These are phyloP conservation scores for Biscutella laevigata DNA, from an alignment of 441 rosid genomes.

Conservation along the genomic window DNA sequence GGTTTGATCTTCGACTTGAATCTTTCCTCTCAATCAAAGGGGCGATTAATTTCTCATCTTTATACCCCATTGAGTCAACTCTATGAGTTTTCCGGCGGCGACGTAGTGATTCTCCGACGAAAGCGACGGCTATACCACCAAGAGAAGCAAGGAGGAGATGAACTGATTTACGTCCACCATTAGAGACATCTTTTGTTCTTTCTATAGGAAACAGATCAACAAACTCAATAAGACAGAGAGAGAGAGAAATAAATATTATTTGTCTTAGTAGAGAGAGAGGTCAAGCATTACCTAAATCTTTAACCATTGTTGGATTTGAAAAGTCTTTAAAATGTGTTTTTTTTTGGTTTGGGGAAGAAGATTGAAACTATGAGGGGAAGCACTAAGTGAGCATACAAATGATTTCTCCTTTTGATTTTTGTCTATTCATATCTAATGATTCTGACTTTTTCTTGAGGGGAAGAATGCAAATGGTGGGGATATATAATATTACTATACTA, in stretches of 20 bases:
- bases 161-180: conserved; percentile 18
- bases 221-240: conserved; percentile 19
- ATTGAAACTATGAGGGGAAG: conserved; percentile 20
- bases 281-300: conserved; percentile 23
- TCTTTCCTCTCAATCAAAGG: conserved; percentile 41
- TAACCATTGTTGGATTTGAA: conserved; percentile 15
- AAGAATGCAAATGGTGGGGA: neutral
- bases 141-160: conserved; percentile 35
- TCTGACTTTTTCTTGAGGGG: neutral
- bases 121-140: conserved; percentile 25
- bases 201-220: conserved; percentile 21
- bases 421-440: neutral
- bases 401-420: neutral
- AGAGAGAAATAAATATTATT: neutral
- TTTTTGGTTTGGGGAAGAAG: conserved; percentile 2
- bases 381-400: conserved; percentile 21
- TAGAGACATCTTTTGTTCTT: conserved; percentile 22
- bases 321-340: conserved; percentile 4
- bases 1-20: conserved; percentile 41
- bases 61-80: neutral
- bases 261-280: conserved; percentile 9
- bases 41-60: conserved; percentile 18
- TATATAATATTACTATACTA: neutral
- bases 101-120: conserved; percentile 9
- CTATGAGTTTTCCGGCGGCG: conserved; percentile 15